These are phyloP conservation scores for Filosporella fistucella DNA, from an alignment of 495 filamentous ascomycete genomes.

Conservation along the genomic window DNA sequence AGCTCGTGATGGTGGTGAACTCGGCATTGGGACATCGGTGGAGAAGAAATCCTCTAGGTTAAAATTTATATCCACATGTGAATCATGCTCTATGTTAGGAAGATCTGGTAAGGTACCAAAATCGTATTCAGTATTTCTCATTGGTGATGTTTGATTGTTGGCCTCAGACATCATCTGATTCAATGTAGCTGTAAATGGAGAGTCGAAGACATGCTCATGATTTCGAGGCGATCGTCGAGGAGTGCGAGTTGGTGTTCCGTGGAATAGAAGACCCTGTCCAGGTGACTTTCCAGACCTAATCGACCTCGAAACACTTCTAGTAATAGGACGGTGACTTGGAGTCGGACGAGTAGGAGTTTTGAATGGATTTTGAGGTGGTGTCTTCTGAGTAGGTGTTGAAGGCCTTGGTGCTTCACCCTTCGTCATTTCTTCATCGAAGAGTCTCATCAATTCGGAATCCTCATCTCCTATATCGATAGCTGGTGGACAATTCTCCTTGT, in stretches of 20 bases:
- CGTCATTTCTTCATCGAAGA: slow-evolving; percentile 50
- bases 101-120: slow-evolving; percentile 18
- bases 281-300: slow-evolving; percentile 34
- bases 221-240: slow-evolving; percentile 34
- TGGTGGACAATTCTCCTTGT: slow-evolving; percentile 37
- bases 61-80: slow-evolving; percentile 13
- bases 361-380: slow-evolving; percentile 37
- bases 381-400: slow-evolving; percentile 58
- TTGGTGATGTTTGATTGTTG: slow-evolving; percentile 28
- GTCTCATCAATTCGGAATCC: slow-evolving; percentile 48
- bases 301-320: slow-evolving; percentile 49
- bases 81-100: slow-evolving; percentile 3
- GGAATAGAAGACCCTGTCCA: slow-evolving; percentile 10
- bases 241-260: slow-evolving; percentile 37
- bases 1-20: slow-evolving; percentile 31
- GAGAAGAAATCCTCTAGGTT: slow-evolving; percentile 34
- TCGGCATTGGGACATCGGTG: slow-evolving; percentile 43
- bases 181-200: slow-evolving; percentile 57
- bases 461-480: slow-evolving; percentile 13
- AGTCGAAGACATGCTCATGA: slow-evolving; percentile 32
- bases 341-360: slow-evolving; percentile 55
- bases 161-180: slow-evolving; percentile 54
- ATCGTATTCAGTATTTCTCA: slow-evolving; percentile 19
- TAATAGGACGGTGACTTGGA: slow-evolving; percentile 51
- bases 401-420: slow-evolving; percentile 42